phyloP scores from a whole-genome alignment of 148 eudicot genomes.

The Diospyros kaki region DNA sequence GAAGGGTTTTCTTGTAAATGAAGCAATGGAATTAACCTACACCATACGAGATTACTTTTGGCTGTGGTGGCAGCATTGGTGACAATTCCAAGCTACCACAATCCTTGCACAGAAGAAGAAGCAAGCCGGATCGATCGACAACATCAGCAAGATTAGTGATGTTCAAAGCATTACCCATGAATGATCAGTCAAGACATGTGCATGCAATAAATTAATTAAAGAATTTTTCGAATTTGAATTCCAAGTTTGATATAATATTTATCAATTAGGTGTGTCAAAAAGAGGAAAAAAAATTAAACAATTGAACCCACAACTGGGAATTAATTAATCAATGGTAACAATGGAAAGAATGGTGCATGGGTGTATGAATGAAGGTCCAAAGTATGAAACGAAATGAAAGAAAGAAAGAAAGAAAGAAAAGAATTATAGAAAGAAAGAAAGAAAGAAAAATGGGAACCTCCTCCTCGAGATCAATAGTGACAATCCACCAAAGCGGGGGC shows the following conservation, averaged over 20 bases:
- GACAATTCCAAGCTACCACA: slow-evolving; percentile 23
- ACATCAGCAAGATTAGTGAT: neutral
- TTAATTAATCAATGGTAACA: neutral
- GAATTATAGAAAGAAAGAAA: neutral
- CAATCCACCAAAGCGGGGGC: slow-evolving; percentile 51
- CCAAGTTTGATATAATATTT: neutral
- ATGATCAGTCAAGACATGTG: neutral
- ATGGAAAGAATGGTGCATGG: slow-evolving; percentile 13
- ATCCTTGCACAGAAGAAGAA: neutral
- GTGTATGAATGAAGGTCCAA: neutral
- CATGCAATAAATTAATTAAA: neutral
- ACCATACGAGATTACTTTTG: slow-evolving; percentile 8
- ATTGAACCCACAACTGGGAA: neutral
- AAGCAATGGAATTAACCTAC: slow-evolving; percentile 17
- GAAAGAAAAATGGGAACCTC: neutral
- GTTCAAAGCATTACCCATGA: slow-evolving; percentile 10
- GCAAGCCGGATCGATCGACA: neutral
- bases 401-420: neutral
- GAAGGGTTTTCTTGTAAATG: slow-evolving; percentile 18
- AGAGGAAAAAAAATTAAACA: slow-evolving; percentile 12
- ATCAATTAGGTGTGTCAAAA: neutral
- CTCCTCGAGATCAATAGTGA: slow-evolving; percentile 25
- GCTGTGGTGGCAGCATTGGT: slow-evolving; percentile 9
- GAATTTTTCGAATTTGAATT: neutral
- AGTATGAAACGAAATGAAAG: neutral